Percentiles rank a stretch among this genome's conserved stretches.
phyloP scores from a whole-genome alignment of 192 early-diverging fungal genomes.

The Geranomyces michiganensis region DNA sequence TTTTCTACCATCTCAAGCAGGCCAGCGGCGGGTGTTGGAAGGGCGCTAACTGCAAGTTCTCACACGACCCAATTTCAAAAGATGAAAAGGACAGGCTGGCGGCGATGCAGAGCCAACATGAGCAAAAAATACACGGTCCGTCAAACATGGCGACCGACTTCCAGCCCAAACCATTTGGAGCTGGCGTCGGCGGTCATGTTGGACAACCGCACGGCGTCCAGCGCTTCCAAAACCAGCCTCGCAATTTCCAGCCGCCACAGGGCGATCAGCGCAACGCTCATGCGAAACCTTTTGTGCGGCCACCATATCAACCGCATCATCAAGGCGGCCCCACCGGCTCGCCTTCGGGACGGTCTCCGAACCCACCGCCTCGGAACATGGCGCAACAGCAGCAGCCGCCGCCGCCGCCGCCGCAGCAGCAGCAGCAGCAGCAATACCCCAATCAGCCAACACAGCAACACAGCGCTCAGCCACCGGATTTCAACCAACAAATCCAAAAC shows the following conservation, averaged over 20 bases:
- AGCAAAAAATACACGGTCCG: not conserved
- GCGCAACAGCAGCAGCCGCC: slow-evolving; percentile 1
- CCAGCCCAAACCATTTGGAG: not conserved
- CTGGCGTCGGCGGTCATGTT: not conserved
- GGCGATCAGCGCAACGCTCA: not conserved
- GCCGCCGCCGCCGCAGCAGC: not conserved
- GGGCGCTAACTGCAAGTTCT: slow-evolving; percentile 34
- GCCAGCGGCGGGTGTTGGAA: slow-evolving; percentile 35
- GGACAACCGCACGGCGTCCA: not conserved
- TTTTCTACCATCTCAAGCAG: slow-evolving; percentile 23
- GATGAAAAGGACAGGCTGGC: slow-evolving; percentile 18
- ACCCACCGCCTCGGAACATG: not conserved
- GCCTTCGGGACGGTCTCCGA: not conserved
- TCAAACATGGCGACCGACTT: not conserved
- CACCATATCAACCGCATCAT: not conserved
- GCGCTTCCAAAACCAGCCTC: not conserved
- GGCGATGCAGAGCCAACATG: slow-evolving; percentile 7
- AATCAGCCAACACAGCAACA: not conserved
- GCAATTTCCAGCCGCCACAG: not conserved
- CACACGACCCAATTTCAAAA: slow-evolving; percentile 34
- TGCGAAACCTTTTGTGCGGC: not conserved
- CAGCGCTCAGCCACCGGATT: not conserved
- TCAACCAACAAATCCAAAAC: not conserved
- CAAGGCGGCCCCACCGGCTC: not conserved
- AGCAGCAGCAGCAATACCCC: not conserved